Evolutionary conservation across 768 basidiomycete species (phyloP).

Genomic region (Symmetrospora coprosmae): DNA sequence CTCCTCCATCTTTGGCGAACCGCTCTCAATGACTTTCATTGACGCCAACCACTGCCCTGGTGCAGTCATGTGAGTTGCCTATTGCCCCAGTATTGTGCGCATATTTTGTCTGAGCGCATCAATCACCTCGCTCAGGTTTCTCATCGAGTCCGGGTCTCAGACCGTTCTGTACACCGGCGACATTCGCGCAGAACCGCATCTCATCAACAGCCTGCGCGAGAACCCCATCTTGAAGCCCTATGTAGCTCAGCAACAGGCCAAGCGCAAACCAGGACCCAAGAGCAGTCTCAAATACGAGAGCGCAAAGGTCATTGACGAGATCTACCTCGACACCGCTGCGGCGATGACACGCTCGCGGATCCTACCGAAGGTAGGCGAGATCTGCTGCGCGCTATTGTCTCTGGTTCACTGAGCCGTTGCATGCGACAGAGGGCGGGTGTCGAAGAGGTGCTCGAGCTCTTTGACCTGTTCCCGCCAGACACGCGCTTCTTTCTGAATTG

Average conservation of each 20-base stretch:
- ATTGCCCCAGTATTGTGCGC: not conserved
- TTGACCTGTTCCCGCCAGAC: constrained; percentile 50
- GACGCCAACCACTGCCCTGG: constrained; percentile 26
- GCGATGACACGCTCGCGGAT: constrained; percentile 46
- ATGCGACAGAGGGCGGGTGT: constrained; percentile 51
- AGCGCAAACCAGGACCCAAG: not conserved
- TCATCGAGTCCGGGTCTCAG: constrained; percentile 53
- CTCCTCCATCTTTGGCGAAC: constrained; percentile 5
- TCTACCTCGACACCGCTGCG: constrained; percentile 70
- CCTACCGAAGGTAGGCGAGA: constrained; percentile 48
- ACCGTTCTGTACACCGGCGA: constrained; percentile 86
- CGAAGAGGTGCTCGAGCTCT: constrained; percentile 52
- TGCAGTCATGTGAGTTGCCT: constrained; percentile 9
- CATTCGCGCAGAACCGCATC: constrained; percentile 71
- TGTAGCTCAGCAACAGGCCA: constrained; percentile 38
- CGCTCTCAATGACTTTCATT: constrained; percentile 11
- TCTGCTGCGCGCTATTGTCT: constrained; percentile 21
- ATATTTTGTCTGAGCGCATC: not conserved
- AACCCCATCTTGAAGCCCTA: constrained; percentile 65
- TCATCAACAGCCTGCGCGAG: constrained; percentile 51
- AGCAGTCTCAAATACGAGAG: not conserved
- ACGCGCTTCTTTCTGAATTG: constrained; percentile 74
- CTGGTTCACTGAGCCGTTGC: not conserved
- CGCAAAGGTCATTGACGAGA: constrained; percentile 33
- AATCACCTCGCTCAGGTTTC: constrained; percentile 22